Evolutionary conservation across 2,329 filamentous ascomycete species (phyloP).

Genomic region (Daldinia eschscholtzii): DNA sequence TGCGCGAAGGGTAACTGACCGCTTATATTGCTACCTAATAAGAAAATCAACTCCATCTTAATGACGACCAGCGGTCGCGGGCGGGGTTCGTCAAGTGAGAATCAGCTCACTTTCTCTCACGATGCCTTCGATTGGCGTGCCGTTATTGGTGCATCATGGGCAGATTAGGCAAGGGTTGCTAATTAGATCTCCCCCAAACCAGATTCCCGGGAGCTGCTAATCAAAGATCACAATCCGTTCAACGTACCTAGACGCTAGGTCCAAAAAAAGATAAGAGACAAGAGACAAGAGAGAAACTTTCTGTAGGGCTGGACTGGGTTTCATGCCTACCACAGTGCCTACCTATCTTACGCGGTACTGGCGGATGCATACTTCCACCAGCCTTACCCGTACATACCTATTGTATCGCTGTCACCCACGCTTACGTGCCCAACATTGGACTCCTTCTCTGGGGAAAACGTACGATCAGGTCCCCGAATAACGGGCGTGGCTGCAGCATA

Average conservation of each 20-base stretch:
- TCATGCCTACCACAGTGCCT: slow-evolving; percentile 1
- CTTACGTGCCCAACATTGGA: slow-evolving; percentile 9
- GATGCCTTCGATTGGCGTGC: slow-evolving; percentile 42
- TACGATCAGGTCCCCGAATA: slow-evolving; percentile 24
- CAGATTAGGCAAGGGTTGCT: slow-evolving; percentile 40
- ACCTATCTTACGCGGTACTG: neutral
- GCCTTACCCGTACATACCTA: slow-evolving; percentile 2
- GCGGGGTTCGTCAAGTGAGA: slow-evolving; percentile 41
- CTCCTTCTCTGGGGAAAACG: slow-evolving; percentile 1
- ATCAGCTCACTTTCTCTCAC: slow-evolving; percentile 43
- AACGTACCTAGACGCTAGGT: slow-evolving; percentile 19
- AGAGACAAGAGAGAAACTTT: slow-evolving; percentile 1
- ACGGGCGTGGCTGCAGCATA: slow-evolving; percentile 13
- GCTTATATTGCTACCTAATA: slow-evolving; percentile 40
- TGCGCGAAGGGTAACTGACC: slow-evolving; percentile 34
- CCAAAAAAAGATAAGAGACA: slow-evolving; percentile 18
- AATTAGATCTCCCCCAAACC: slow-evolving; percentile 37
- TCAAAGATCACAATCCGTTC: slow-evolving; percentile 8
- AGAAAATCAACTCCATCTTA: slow-evolving; percentile 34
- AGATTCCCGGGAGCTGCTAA: slow-evolving; percentile 28
- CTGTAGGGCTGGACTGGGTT: slow-evolving; percentile 31
- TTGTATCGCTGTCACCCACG: neutral
- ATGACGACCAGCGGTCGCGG: slow-evolving; percentile 32
- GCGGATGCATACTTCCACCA: slow-evolving; percentile 6
- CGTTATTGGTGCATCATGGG: slow-evolving; percentile 38